These are phyloP conservation scores for Xerocomellus chrysenteron DNA, from an alignment of 768 basidiomycete genomes.

Conservation along the genomic window DNA sequence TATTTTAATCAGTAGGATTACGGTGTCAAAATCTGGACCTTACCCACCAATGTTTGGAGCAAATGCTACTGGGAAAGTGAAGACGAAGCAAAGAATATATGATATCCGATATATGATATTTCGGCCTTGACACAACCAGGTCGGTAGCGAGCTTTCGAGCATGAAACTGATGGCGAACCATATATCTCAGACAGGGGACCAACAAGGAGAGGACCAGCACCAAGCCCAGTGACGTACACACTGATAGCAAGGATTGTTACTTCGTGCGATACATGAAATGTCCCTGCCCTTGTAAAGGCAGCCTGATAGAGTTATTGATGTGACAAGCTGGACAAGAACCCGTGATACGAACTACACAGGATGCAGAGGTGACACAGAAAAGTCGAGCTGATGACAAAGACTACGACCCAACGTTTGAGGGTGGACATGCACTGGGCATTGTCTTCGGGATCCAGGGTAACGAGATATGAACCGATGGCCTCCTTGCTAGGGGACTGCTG, in stretches of 20 bases:
- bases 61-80: conserved; percentile 74
- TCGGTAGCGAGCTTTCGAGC: not conserved
- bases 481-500: not conserved
- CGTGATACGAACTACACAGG: conserved; percentile 48
- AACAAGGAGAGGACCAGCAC: conserved; percentile 35
- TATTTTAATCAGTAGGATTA: not conserved
- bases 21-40: not conserved
- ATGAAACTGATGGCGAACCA: conserved; percentile 11
- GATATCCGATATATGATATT: conserved; percentile 62
- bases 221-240: conserved; percentile 43
- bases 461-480: conserved; percentile 21
- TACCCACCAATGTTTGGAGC: conserved; percentile 56
- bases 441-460: conserved; percentile 42
- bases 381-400: conserved; percentile 46
- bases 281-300: conserved; percentile 59
- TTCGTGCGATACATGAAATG: conserved; percentile 53
- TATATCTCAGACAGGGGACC: conserved; percentile 44
- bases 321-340: not conserved
- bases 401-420: conserved; percentile 48
- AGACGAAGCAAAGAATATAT: conserved; percentile 57
- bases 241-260: conserved; percentile 51
- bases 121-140: conserved; percentile 43
- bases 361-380: conserved; percentile 54
- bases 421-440: conserved; percentile 41
- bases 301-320: conserved; percentile 38